Base-by-base conservation (phyloP, 1,139 yeast species). In the Saccharomyces uvarum region DNA sequence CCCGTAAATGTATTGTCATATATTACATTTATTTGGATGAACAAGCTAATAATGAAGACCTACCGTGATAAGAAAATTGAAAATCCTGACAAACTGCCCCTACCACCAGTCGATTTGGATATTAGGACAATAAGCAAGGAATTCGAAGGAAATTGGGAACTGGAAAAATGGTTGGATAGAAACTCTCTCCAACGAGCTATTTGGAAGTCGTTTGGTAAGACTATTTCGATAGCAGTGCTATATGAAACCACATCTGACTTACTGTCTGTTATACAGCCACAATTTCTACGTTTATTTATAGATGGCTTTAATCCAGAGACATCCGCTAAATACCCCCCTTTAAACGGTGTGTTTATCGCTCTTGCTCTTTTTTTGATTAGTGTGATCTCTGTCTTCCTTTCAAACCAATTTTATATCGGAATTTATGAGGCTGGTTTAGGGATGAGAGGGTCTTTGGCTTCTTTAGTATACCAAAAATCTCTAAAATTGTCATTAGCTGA, bases 11-110 rank as follows among this genome's bases (percentile, higher is more conserved):
- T 81, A n/a, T 62, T 81, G 21, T 79, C 83, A 3, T 69, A 71
- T 48, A 62, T 81, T 29, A 80, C 86, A 0, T 83, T 81, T 60
- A 73, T 79, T 7, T 83, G 87, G 87, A 80, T 84, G 84, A 83
- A 82, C 61, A 73, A 71, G 1, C 63, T 84, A 56, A 77, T 84
- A 41, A 63, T 66, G 27, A 77, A 77, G 53, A 80, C 85, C 0
- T 79, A 80, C 56, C 65, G 67, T 11, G 75, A 76, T 48, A 76
- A 68, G 9, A 66, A 77, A 57, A 74, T 80, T 4, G 71, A 79
- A 7, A 77, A 77, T 16, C 75, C 77, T 41, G 75, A 77, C 2
- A 82, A 80, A 58, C 71, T 84, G 51, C 87, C 88, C 1, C 70
- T 75, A 33, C 78, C 84, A 1, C 85, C 86, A 0, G 67, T 72